Base-by-base conservation (phyloP, 495 filamentous ascomycete genomes). In the Tirmania nivea region DNA sequence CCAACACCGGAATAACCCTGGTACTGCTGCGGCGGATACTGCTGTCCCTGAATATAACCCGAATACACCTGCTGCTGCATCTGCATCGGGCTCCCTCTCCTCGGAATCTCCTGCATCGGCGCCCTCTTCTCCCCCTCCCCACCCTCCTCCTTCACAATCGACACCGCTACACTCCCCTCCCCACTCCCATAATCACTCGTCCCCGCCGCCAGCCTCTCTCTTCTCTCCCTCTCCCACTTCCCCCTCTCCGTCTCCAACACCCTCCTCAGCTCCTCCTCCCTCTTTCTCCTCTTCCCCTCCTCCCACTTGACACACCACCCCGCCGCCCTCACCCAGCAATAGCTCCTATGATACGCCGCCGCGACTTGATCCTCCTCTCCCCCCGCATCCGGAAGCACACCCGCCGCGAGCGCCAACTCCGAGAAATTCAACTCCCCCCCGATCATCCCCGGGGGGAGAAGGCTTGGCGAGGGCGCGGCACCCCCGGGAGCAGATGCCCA, bases 281-380 rank as follows among this genome's bases (percentile, higher is more conserved):
- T 14, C 3, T 8, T 14, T 8, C 39, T 14, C 5, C 39, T 14
- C 14, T 45, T 14, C 17, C 3, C 17, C 14, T 45, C 17, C 3
- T 45, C 39, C 17, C 17, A 14, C 3, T 14, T 45, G 39, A 19
- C 39, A 45, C 12, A 19, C 12, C 17, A 19, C 17, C 17, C 17
- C 14, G 39, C 79, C 12, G 84, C 88, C 47, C 81, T 75, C 51
- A 79, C 66, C 90, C 90, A 97, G 69, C 88, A 94, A 66, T 96
- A 90, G 57, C 79, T 84, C 25, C 87, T 81, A 34, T 82, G 80
- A 67, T 93, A 97, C 52, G 86, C 82, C 49, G 82, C 88, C 61
- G 95, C 89, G 25, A 92, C 78, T 16, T 85, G 81, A 59, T 93
- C 84, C 59, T 94, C 39, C 25, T 31, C 25, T 7, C 7, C 7